Base-by-base conservation (phyloP, 805 yeast genomes). In the Myxozyma lipomycoides region DNA sequence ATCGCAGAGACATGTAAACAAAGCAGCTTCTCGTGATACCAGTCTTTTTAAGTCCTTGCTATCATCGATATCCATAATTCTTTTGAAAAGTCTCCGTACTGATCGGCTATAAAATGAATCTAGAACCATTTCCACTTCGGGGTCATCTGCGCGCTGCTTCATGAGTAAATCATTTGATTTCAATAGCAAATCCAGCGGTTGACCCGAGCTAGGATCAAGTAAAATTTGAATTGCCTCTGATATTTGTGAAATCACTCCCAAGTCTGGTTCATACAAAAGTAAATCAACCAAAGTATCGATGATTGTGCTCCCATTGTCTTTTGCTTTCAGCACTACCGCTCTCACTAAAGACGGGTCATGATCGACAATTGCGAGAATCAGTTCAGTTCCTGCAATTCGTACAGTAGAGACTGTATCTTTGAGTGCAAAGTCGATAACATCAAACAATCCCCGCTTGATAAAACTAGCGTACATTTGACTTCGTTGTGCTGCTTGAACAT, bases 221-320 rank as follows among this genome's bases (percentile, higher is more conserved):
- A 90, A 67, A 1, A 82, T 80, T 63, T 82, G 82, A 43, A 90
- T 67, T 1, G 96, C 95, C 67, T 89, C 96, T 56, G 78, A 81
- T 0, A 90, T 84, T 65, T 89, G 96, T 4, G 85, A 79, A 62
- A 84, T 82, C 45, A 89, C 68, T 0, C 95, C 95, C 3, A 82
- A 77, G 56, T 81, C 81, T 9, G 73, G 70, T 52, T 85, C 95
- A 19, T 77, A 74, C 2, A 82, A 65, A 4, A 90, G 65, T 17
- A 88, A 74, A 34, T 79, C 75, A 0, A 83, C 74, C 32, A 88
- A 67, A 24, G 61, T 59, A 30, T 61, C 60, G 26, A 57, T 43
- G 23, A 15, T 81, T 67, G 53, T 43, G 18, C 44, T 39, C n/a
- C 32, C 28, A 15, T 35, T 18, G 5, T 42, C 24, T 18, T 35